Evolutionary conservation across 2,329 filamentous ascomycete species (phyloP).

Genomic region (Penicillium corylophilum): DNA sequence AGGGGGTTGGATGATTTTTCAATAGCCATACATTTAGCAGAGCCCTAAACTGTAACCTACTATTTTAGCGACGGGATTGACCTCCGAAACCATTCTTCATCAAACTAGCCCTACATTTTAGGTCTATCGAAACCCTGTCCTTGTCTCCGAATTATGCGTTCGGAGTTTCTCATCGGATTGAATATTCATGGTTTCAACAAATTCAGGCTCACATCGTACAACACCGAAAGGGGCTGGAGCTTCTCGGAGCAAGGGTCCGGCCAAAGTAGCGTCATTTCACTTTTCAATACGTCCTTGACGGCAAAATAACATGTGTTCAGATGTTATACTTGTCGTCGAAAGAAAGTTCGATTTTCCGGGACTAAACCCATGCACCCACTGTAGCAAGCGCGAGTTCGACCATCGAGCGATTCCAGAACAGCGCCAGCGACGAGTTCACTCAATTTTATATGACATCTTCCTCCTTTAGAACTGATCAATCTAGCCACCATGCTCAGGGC

Average conservation of each 20-base stretch:
- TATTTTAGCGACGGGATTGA: not conserved
- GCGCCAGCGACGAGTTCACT: not conserved
- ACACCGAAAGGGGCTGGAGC: not conserved
- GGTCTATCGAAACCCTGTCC: not conserved
- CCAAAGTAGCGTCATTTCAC: not conserved
- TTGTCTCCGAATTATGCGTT: not conserved
- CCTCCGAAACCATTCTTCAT: not conserved
- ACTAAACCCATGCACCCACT: not conserved
- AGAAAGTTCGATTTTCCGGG: not conserved
- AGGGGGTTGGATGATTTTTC: no score
- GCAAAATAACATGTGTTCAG: not conserved
- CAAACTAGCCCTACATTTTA: not conserved
- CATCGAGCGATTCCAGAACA: not conserved
- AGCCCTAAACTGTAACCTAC: no score
- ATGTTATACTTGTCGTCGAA: not conserved
- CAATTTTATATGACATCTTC: not conserved
- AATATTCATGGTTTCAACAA: not conserved
- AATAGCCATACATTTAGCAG: no score
- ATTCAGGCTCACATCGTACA: not conserved
- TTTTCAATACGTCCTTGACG: not conserved
- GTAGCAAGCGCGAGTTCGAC: not conserved
- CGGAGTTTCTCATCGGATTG: not conserved
- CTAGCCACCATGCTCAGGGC: not conserved
- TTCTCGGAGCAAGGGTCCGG: not conserved
- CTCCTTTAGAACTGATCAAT: not conserved